Evolutionary conservation across 169 alveolate species (phyloP), one percentile per base, ranked within the genome.

Genomic region (Blepharisma undulans): DNA sequence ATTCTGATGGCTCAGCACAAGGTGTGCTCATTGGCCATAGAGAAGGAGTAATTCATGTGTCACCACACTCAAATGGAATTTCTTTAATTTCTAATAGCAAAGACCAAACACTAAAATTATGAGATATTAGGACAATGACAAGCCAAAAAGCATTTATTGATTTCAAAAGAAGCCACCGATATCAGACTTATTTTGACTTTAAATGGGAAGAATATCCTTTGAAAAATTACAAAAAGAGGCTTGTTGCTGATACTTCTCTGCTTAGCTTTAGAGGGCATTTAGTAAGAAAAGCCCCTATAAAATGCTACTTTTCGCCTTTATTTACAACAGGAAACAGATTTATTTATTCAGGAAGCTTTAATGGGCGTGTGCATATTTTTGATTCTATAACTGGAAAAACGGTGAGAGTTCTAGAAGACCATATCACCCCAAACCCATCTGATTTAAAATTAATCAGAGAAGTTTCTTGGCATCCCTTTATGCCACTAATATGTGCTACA

Each of bases 11-110:
- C n/a, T 76, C 90, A 25, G 82, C 89, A 2, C 90, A 85, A 29
- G 97, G 97, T 1, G 91, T 80, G 18, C 91, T 94, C 21, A 87
- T 94, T 14, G 97, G 97, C 16, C 97, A 94, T 88, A 25, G 92
- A 25, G 97, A 94, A 84, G 97, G 97, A 18, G 76, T 94, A 12
- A 94, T 96, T 32, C 71, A 87, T 82, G 90, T 94, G 10, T 90
- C 94, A 29, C 87, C 94, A 1, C 89, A 93, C 72, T 94, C 94
- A 19, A 95, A 94, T 78, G 95, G 95, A 8, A 59, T 94, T 22
- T 76, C 92, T 71, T 59, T 94, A 18, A 93, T 93, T 80, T 93
- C 96, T 22, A 94, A 94, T 78, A 90, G 94, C 1, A 94, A 94
- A 82, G 97, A 94, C 80, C 89, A 94, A 60, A 66, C 84, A 4